A percentile compares a stretch with the other conserved stretches of the same genome.
Conservation (phyloP, 345 rosid species). For the Noccaea caerulescens region DNA sequence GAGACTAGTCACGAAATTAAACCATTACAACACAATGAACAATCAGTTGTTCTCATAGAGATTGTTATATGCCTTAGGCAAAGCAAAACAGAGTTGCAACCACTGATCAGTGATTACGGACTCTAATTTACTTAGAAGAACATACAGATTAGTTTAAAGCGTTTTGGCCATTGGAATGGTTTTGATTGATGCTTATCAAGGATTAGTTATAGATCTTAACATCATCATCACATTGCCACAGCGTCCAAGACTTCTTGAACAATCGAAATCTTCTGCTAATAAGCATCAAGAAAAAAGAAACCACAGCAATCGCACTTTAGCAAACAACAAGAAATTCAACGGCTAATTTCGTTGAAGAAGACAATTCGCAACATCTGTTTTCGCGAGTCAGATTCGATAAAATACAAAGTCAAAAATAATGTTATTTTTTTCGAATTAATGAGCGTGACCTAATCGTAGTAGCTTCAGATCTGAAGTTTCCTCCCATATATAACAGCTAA, state of each 20-base stretch:
- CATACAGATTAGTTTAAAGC: constrained; percentile 2
- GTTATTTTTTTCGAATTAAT: background rate
- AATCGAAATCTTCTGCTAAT: constrained; percentile 22
- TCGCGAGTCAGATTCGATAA: background rate
- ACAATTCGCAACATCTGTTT: constrained; percentile 4
- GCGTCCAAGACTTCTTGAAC: constrained; percentile 16
- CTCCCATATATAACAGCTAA: background rate
- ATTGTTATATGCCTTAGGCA: background rate
- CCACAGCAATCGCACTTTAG: constrained; percentile 4
- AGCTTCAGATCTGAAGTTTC: constrained; percentile 34
- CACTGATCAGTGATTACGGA: constrained; percentile 9
- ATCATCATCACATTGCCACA: constrained; percentile 22
- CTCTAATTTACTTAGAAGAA: background rate
- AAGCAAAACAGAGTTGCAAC: background rate
- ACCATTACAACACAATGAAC: constrained; percentile 3
- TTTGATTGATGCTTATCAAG: constrained; percentile 4
- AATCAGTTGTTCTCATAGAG: background rate
- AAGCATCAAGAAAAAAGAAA: background rate
- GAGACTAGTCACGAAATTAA: background rate
- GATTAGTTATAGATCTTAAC: constrained; percentile 13
- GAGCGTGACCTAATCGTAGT: constrained; percentile 1
- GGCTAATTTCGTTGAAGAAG: background rate
- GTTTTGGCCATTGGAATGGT: constrained; percentile 9
- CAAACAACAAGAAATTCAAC: background rate
- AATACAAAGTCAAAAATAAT: background rate